Percentiles rank a stretch among this genome's conserved stretches.
Conservation (phyloP, 2,329 filamentous ascomycete species). For the Cytospora leucostoma region DNA sequence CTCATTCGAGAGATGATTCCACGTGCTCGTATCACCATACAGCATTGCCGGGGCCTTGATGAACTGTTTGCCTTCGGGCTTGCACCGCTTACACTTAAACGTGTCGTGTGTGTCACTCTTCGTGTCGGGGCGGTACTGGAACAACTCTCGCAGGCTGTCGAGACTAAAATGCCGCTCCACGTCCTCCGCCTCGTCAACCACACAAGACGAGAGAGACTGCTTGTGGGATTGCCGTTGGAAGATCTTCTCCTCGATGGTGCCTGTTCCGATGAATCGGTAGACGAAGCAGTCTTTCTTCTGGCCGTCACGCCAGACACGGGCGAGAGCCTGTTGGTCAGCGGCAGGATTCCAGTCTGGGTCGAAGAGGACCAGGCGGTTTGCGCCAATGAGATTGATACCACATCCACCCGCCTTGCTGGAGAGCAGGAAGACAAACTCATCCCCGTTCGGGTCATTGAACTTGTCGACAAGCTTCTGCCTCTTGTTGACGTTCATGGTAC, state of each 20-base stretch:
- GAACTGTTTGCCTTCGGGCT: conserved; percentile 80
- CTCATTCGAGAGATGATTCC: conserved; percentile 94
- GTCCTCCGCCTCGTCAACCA: conserved; percentile 94
- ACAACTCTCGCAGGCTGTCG: conserved; percentile 87
- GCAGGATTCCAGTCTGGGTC: conserved; percentile 98
- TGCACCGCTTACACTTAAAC: conserved; percentile 96
- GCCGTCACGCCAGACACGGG: conserved; percentile 96
- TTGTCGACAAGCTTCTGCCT: conserved; percentile 95
- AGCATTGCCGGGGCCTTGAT: conserved; percentile 93
- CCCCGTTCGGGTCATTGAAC: conserved; percentile 90
- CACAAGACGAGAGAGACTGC: conserved; percentile 91
- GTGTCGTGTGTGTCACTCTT: conserved; percentile 95
- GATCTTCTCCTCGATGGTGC: conserved; percentile 98
- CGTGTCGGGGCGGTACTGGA: conserved; percentile 85
- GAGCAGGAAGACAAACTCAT: conserved; percentile 92
- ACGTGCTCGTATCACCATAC: conserved; percentile 97
- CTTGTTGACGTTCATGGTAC: conserved; percentile 97
- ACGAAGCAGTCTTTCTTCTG: conserved; percentile 99
- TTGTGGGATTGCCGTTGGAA: conserved; percentile 99
- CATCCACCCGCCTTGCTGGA: conserved; percentile 97
- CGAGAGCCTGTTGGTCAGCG: conserved; percentile 93
- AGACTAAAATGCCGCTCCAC: conserved; percentile 95
- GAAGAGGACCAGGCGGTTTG: conserved; percentile 92
- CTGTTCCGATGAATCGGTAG: conserved; percentile 98
- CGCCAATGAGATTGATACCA: conserved; percentile 92